phyloP scores from a whole-genome alignment of 2,329 filamentous ascomycete species.

The Gnomoniopsis sp. region DNA sequence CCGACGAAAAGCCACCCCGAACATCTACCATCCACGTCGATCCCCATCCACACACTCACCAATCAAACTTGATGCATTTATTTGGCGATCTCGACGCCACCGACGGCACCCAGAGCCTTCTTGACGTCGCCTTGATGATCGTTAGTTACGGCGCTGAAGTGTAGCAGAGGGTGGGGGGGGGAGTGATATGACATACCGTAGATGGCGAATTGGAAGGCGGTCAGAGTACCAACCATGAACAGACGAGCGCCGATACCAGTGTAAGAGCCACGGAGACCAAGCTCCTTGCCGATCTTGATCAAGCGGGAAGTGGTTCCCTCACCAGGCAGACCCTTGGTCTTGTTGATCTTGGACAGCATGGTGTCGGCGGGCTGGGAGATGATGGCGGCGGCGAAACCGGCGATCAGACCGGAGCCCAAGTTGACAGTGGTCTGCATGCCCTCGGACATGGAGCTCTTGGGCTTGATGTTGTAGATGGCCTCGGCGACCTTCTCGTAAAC shows the following conservation, averaged over 20 bases:
- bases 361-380: constrained; percentile 73
- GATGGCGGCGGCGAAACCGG: constrained; percentile 70
- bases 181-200: constrained; percentile 42
- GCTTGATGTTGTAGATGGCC: constrained; percentile 21
- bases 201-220: constrained; percentile 68
- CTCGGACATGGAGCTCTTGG: constrained; percentile 25
- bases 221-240: constrained; percentile 66
- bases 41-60: not conserved
- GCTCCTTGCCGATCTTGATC: constrained; percentile 69
- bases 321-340: constrained; percentile 67
- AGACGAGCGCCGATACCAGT: constrained; percentile 67
- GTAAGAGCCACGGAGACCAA: constrained; percentile 64
- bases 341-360: constrained; percentile 78
- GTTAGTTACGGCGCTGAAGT: not conserved
- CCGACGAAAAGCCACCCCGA: not conserved
- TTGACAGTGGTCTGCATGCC: constrained; percentile 56
- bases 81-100: constrained; percentile 70
- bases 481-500: constrained; percentile 25
- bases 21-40: not conserved
- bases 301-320: constrained; percentile 65
- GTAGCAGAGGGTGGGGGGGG: not conserved
- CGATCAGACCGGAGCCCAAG: constrained; percentile 67
- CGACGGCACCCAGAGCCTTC: constrained; percentile 67
- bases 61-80: constrained; percentile 24
- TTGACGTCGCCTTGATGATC: constrained; percentile 48